A percentile compares a stretch with the other conserved stretches of the same genome.
Conservation (phyloP, 2,329 filamentous ascomycete species). For the Pyrenophora graminea region DNA sequence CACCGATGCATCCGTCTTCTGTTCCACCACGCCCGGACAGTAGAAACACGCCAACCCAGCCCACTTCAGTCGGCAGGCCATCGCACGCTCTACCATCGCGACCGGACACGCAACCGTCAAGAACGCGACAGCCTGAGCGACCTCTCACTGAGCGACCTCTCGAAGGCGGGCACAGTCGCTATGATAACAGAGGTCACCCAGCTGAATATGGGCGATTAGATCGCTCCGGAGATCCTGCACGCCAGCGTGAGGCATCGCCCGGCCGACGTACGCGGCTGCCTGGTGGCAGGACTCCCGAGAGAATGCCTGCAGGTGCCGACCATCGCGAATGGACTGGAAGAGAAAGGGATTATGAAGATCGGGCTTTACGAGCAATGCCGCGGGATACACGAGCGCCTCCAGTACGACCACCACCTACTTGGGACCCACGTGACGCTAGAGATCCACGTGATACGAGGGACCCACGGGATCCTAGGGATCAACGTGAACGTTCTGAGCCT, state of each 20-base stretch:
- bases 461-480: conserved; percentile 34
- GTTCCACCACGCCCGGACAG: conserved; percentile 40
- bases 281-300: conserved; percentile 46
- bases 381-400: conserved; percentile 38
- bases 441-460: conserved; percentile 27
- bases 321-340: conserved; percentile 39
- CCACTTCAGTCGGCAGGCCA: conserved; percentile 29
- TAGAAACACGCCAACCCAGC: conserved; percentile 34
- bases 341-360: conserved; percentile 46
- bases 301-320: conserved; percentile 26
- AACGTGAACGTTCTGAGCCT: conserved; percentile 38
- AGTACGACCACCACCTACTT: conserved; percentile 27
- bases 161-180: conserved; percentile 33
- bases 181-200: conserved; percentile 42
- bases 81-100: conserved; percentile 59
- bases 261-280: conserved; percentile 40
- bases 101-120: conserved; percentile 62
- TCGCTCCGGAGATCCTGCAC: conserved; percentile 44
- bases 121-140: conserved; percentile 39
- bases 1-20: conserved; percentile 23
- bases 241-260: conserved; percentile 49
- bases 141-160: conserved; percentile 34
- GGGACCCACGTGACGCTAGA: conserved; percentile 34
- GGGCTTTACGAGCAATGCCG: conserved; percentile 38
- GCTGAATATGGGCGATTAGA: conserved; percentile 53